phyloP scores from a whole-genome alignment of 768 basidiomycete genomes.

The Macrocybe gigantea region DNA sequence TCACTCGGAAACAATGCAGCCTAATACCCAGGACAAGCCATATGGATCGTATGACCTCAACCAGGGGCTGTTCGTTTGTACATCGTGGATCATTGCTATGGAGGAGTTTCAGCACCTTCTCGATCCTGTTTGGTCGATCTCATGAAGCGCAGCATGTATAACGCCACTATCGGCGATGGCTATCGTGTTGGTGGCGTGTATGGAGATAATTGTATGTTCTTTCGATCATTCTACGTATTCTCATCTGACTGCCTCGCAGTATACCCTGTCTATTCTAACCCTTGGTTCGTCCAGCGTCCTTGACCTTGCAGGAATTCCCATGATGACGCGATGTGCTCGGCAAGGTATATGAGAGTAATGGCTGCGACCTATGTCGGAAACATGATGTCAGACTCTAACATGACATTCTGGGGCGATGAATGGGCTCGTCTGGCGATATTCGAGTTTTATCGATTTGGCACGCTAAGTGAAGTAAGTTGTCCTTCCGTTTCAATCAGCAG shows the following conservation, averaged over 20 bases:
- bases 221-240: neutral
- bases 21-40: constrained; percentile 4
- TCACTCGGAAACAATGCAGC: neutral
- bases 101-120: constrained; percentile 23
- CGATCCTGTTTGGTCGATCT: constrained; percentile 15
- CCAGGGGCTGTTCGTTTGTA: constrained; percentile 20
- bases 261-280: constrained; percentile 22
- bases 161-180: constrained; percentile 24
- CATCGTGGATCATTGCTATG: constrained; percentile 23
- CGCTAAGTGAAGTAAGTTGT: constrained; percentile 20
- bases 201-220: constrained; percentile 20
- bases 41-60: constrained; percentile 23
- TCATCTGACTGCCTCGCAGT: constrained; percentile 8
- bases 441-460: constrained; percentile 20
- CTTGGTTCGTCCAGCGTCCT: constrained; percentile 13
- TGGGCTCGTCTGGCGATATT: constrained; percentile 21
- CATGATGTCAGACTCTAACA: constrained; percentile 20
- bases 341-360: constrained; percentile 26
- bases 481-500: neutral
- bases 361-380: constrained; percentile 23
- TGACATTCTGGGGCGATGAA: constrained; percentile 23
- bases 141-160: constrained; percentile 25
- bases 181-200: constrained; percentile 24
- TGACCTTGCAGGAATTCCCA: neutral
- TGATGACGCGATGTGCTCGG: neutral